Evolutionary conservation across 768 basidiomycete species (phyloP), one percentile per base, ranked within the genome.

Genomic region (Rhodotorula toruloides): DNA sequence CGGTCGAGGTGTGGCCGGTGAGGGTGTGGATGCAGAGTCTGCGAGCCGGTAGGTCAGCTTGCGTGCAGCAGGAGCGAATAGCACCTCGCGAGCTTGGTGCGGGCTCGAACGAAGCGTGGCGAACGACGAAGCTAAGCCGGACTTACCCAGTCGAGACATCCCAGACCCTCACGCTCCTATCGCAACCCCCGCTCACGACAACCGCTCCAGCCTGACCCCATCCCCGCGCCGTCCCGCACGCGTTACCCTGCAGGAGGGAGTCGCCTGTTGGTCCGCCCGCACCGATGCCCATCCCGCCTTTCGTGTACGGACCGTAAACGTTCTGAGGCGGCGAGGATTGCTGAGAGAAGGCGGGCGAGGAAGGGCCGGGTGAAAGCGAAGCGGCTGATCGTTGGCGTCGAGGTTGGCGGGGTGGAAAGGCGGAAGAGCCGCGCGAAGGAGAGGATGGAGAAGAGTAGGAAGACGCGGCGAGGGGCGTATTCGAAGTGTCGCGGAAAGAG

Each of bases 111-210:
- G 58, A 34, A 46, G 27, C 27, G 54, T 16, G 17, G n/a, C 36
- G 39, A 40, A 59, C 0, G 25, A 40, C 7, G 40, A 55, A 29
- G 27, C n/a, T n/a, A n/a, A n/a, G n/a, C 3, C 47, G 39, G 17
- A 76, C 85, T 54, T 74, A 93, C 87, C 92, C 92, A 25, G 88
- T 85, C 56, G 84, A 81, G 12, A 88, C 84, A 75, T 96, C 91
- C 93, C 93, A 97, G 1, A 99, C 90, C 42, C 87, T 81, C n/a
- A 99, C 79, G 50, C 84, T 83, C 72, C 92, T 87, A 75, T 99
- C 94, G 73, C 94, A 96, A 9, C 92, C 93, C 2, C 90, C 93
- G 65, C 88, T 91, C 31, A 98, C 87, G 27, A 94, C 85, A 10
- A 96, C 79, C 12, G 90, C 81, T 54, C 85, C 84, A 3, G 85